Conservation (phyloP, 441 rosid genomes). For the Biscutella laevigata region DNA sequence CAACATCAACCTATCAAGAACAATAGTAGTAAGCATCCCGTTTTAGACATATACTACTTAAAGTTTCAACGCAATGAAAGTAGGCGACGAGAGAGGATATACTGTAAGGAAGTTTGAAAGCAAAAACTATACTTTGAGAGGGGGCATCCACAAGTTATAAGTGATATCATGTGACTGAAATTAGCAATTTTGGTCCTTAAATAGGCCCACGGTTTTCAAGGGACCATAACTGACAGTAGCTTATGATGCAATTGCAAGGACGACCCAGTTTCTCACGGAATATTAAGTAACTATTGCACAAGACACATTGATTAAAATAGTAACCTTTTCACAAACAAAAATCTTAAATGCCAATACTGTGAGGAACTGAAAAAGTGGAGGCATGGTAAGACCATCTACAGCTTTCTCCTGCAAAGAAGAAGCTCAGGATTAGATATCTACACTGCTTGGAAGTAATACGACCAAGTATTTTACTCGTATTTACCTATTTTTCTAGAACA, state of each 20-base stretch:
- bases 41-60: background rate
- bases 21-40: slow-evolving; percentile 2
- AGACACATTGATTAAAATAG: background rate
- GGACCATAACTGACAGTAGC: slow-evolving; percentile 1
- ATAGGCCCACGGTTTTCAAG: background rate
- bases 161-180: background rate
- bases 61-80: background rate
- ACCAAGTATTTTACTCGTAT: background rate
- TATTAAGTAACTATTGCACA: background rate
- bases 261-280: background rate
- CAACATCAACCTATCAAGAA: slow-evolving; percentile 67
- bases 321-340: slow-evolving; percentile 66
- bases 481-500: background rate
- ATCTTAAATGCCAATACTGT: slow-evolving; percentile 76
- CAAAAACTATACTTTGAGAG: background rate
- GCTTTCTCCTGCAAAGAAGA: slow-evolving; percentile 53
- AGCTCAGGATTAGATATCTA: slow-evolving; percentile 1
- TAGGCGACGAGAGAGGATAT: background rate
- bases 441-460: background rate
- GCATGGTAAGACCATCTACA: slow-evolving; percentile 71
- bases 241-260: slow-evolving; percentile 10
- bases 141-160: background rate
- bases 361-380: slow-evolving; percentile 86
- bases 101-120: background rate
- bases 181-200: slow-evolving; percentile 3